Base-by-base conservation (phyloP, 2,329 filamentous ascomycete species). In the Podosphaera fusca region DNA sequence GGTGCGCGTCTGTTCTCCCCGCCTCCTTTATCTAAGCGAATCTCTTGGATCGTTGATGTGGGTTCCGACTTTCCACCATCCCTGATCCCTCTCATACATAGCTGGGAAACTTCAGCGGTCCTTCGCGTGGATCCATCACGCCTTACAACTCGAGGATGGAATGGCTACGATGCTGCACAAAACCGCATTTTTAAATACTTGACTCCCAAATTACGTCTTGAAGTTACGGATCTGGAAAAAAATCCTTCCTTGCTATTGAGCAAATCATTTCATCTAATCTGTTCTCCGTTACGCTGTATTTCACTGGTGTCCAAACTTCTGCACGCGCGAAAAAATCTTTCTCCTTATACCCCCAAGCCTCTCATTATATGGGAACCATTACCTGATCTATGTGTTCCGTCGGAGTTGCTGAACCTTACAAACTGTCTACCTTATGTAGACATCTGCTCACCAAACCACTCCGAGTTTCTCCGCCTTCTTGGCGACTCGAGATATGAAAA, bases 311-410 rank as follows among this genome's bases (percentile, higher is more conserved):
- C 77, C 1, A 78, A 81, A n/a, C 85, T 96, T 59, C 72, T 81
- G 4, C 70, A 73, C 3, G 75, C 80, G 35, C 72, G 78, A 7
- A 75, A 74, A 64, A 69, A 69, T 7, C 60, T 71, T 45, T 55
- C 64, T 55, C 58, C 66, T 57, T 49, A 69, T 12, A 60, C 69
- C 0, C 64, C 72, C 0, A 76, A 77, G 53, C 85, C 89, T 0
- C 70, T 88, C 5, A 87, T 95, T 67, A 79, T 96, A 56, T 98
- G 90, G 90, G 92, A 98, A 68, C 92, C 92, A 0, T 85, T 95
- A 1, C 92, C 92, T 1, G 87, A 95, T 69, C 75, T 87, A 0
- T 95, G 89, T 68, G 82, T 78, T 0, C 81, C 87, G 0, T 79
- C 81, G 47, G 76, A 83, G 66, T 70, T 82, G 34, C 72, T 82